Base-by-base conservation (phyloP, 441 rosid genomes). In the Gossypium aridum region DNA sequence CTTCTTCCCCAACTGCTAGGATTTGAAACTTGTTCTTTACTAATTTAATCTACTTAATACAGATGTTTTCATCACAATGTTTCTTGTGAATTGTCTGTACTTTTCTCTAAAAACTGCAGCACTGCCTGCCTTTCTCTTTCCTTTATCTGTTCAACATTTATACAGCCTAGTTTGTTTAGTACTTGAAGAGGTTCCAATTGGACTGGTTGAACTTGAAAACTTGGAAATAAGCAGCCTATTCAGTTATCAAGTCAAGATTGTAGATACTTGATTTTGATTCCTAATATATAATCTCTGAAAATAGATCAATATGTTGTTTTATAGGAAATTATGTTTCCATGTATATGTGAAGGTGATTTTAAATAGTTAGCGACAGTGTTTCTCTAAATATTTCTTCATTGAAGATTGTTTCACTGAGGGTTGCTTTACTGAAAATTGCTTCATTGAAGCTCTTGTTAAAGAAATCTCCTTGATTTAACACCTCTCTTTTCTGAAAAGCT, bases 1-100 rank as follows among this genome's bases (percentile, higher is more conserved):
- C 54, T 76, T 64, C 49, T 59, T 49, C 43, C 57, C 51, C 26
- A 68, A 34, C 57, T 16, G 43, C 23, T 70, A 31, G 26, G 37
- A 62, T 57, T 72, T 83, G 65, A 70, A 74, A 16, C 49, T 47
- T 14, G 23, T 60, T 20, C 0, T 66, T 51, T 39, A 76, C 20
- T 57, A 9, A 55, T 2, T 26, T 65, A 14, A 31, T 63, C 49
- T 14, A 70, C 55, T 12, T 71, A 22, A 23, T n/a, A 1, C 51
- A 9, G 53, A 45, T 55, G n/a, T 67, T 22, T 13, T 60, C 31
- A 53, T 31, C 43, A 5, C 57, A 43, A 17, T 59, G 28, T 65
- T 57, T 19, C 47, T 10, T 0, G 2, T 59, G 26, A 59, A 64
- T 20, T 3, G 16, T 49, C 37, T 67, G 71, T 54, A 39, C 67